A percentile compares a stretch with the other conserved stretches of the same genome.
Evolutionary conservation across 768 basidiomycete species (phyloP).

Genomic region (Mycena alexandri): DNA sequence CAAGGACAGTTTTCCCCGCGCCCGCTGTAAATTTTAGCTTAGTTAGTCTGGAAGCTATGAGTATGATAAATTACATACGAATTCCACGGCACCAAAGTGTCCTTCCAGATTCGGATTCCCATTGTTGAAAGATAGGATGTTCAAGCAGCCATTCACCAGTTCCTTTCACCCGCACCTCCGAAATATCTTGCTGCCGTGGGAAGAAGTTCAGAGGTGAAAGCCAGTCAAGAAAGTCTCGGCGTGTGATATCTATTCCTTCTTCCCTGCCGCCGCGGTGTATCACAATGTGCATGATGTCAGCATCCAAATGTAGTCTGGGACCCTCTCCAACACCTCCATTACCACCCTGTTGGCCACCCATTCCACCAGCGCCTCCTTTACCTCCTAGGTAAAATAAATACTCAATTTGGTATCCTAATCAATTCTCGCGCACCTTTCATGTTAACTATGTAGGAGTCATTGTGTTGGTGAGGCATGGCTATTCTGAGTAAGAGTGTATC

Average conservation of each 20-base stretch:
- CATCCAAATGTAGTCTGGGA: constrained; percentile 5
- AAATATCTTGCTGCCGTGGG: neutral
- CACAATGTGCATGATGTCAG: neutral
- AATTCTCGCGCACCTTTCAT: neutral
- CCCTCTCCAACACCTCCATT: constrained; percentile 14
- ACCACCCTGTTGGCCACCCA: neutral
- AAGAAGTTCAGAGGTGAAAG: constrained; percentile 24
- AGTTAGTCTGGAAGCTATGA: neutral
- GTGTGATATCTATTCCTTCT: too few species aligned
- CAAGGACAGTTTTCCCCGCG: constrained; percentile 23
- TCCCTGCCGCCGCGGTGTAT: too few species aligned
- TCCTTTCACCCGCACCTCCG: too few species aligned
- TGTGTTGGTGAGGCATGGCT: neutral
- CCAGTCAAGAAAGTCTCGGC: too few species aligned
- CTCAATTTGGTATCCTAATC: neutral
- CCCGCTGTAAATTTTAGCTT: neutral
- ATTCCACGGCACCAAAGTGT: neutral
- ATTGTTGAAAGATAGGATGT: neutral
- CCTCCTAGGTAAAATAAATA: constrained; percentile 20
- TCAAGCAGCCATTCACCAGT: too few species aligned
- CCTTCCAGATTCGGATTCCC: constrained; percentile 15
- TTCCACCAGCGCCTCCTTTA: constrained; percentile 8
- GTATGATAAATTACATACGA: neutral
- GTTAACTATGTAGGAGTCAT: neutral
- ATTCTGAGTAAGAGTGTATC: neutral